These are phyloP conservation scores for Moricandia arvensis DNA, from an alignment of 345 rosid species.

Conservation along the genomic window DNA sequence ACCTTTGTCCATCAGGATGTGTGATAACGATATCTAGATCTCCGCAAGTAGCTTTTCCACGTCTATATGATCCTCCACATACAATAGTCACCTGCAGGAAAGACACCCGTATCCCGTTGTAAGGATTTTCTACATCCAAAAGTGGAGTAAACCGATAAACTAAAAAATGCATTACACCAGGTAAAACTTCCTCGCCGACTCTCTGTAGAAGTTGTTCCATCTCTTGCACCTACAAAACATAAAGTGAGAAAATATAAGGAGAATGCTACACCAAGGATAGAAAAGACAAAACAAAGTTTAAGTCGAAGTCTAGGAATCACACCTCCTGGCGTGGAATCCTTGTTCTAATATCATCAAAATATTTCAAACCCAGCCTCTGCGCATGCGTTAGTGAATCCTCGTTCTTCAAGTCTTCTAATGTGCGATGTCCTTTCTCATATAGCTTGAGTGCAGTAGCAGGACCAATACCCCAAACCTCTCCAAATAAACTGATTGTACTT, in stretches of 20 bases:
- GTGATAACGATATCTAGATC: conserved; percentile 83
- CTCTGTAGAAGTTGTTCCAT: conserved; percentile 78
- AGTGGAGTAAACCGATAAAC: not conserved
- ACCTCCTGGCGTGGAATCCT: conserved; percentile 95
- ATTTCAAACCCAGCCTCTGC: conserved; percentile 85
- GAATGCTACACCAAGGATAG: not conserved
- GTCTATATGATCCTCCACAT: conserved; percentile 97
- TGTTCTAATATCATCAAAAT: conserved; percentile 78
- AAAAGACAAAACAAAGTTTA: not conserved
- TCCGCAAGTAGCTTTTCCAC: conserved; percentile 94
- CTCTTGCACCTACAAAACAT: conserved; percentile 60
- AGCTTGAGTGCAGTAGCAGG: conserved; percentile 91
- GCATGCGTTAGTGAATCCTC: conserved; percentile 77
- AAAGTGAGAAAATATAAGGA: conserved; percentile 10
- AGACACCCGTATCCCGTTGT: conserved; percentile 8
- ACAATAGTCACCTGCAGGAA: conserved; percentile 58
- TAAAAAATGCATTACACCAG: conserved; percentile 58
- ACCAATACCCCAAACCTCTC: conserved; percentile 98
- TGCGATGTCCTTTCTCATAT: conserved; percentile 84
- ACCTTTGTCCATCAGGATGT: conserved; percentile 94
- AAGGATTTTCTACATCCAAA: not conserved
- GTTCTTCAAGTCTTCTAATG: conserved; percentile 70
- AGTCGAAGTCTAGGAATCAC: conserved; percentile 23
- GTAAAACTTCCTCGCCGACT: conserved; percentile 66
- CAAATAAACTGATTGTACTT: conserved; percentile 73